phyloP scores from a whole-genome alignment of 768 basidiomycete genomes.

The Sarcodon sp. region DNA sequence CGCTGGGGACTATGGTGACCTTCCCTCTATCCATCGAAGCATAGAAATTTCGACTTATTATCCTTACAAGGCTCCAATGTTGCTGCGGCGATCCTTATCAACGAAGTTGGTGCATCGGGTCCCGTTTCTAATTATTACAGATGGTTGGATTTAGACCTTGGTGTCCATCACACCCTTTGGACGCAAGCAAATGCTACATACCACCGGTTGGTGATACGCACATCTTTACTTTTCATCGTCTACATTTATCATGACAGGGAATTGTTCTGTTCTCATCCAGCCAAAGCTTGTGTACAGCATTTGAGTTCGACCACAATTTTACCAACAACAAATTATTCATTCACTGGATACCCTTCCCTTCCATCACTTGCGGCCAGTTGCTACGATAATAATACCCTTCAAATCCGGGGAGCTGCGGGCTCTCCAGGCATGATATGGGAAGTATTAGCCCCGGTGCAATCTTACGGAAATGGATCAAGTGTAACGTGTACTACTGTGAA shows the following conservation, averaged over 20 bases:
- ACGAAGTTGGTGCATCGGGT: constrained; percentile 25
- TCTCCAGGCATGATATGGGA: constrained; percentile 63
- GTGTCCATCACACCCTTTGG: constrained; percentile 46
- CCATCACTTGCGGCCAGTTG: constrained; percentile 52
- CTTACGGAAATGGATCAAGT: constrained; percentile 10
- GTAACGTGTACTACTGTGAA: constrained; percentile 20
- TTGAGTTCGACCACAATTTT: constrained; percentile 23
- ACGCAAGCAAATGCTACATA: constrained; percentile 33
- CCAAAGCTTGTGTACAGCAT: constrained; percentile 49
- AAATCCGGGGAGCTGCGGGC: constrained; percentile 33
- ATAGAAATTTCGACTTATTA: neutral
- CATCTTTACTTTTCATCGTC: neutral
- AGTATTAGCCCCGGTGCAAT: constrained; percentile 36
- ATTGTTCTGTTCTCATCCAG: constrained; percentile 59
- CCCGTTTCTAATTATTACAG: constrained; percentile 32
- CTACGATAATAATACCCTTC: constrained; percentile 38
- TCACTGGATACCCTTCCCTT: constrained; percentile 27
- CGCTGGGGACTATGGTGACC: constrained; percentile 49
- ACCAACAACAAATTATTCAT: constrained; percentile 28
- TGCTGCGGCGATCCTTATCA: constrained; percentile 48
- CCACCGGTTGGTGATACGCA: constrained; percentile 28
- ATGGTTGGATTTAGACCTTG: constrained; percentile 62
- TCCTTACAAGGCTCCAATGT: constrained; percentile 48
- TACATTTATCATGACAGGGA: constrained; percentile 17
- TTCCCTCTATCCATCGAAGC: neutral